These are phyloP conservation scores for Juglanconis sp. DNA, from an alignment of 2,329 filamentous ascomycete genomes.

Conservation along the genomic window DNA sequence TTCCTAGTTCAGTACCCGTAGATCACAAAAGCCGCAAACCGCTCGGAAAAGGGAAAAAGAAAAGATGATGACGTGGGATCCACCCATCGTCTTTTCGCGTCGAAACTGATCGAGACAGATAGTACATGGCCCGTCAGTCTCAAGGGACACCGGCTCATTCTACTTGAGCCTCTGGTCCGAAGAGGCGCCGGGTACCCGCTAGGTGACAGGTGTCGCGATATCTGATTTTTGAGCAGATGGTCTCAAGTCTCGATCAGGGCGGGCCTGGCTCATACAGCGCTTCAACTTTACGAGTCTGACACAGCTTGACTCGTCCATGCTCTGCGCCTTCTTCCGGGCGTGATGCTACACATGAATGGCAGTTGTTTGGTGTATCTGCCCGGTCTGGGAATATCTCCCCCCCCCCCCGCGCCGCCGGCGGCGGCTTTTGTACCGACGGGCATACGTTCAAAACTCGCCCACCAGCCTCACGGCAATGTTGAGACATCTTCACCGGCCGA, in stretches of 20 bases:
- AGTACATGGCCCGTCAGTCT: too few relatives aligned
- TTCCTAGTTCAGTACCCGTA: too few relatives aligned
- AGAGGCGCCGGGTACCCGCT: not conserved
- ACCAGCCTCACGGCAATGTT: not conserved
- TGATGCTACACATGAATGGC: not conserved
- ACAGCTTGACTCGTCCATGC: not conserved
- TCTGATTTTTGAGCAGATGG: not conserved
- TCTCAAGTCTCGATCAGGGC: not conserved
- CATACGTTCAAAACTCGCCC: not conserved
- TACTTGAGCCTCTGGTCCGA: not conserved
- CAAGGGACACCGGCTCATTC: not conserved
- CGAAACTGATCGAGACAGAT: too few relatives aligned
- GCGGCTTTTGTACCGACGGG: not conserved
- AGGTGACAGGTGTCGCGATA: not conserved
- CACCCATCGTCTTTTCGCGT: too few relatives aligned
- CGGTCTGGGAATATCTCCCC: not conserved
- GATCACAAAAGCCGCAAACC: too few relatives aligned
- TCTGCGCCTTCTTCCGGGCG: not conserved
- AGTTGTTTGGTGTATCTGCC: too few relatives aligned
- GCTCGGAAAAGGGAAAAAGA: too few relatives aligned
- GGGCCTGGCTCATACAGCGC: not conserved
- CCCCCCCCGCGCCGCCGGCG: too few relatives aligned
- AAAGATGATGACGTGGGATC: too few relatives aligned
- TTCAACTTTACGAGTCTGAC: not conserved
- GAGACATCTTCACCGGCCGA: not conserved